Percentiles rank a stretch among this genome's conserved stretches.
Evolutionary conservation across 176 grass and related monocot species (phyloP).

Genomic region (Thalia dealbata): DNA sequence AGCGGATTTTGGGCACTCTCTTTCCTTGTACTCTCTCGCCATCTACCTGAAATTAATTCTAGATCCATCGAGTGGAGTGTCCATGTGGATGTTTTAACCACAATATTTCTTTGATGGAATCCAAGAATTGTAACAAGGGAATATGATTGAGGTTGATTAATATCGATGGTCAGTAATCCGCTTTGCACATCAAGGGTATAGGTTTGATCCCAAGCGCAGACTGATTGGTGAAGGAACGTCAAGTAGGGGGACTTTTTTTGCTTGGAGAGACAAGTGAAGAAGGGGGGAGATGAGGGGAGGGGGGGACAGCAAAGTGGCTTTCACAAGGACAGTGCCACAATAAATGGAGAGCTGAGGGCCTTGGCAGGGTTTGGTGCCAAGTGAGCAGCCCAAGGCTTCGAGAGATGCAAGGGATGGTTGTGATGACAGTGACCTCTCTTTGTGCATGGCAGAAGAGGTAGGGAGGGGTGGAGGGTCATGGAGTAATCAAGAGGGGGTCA

Average conservation of each 20-base stretch:
- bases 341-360: background rate
- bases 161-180: too few species aligned
- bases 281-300: background rate
- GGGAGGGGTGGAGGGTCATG: background rate
- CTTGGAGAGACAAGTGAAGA: background rate
- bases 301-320: background rate
- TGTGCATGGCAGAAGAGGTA: background rate
- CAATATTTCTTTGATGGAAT: too few species aligned
- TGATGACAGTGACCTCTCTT: background rate
- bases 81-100: too few species aligned
- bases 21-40: too few species aligned
- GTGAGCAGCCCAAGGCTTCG: background rate
- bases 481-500: slow-evolving; percentile 1
- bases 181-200: too few species aligned
- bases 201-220: background rate
- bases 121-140: too few species aligned
- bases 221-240: background rate
- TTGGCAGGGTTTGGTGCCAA: background rate
- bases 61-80: too few species aligned
- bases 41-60: too few species aligned
- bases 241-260: background rate
- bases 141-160: too few species aligned
- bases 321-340: background rate
- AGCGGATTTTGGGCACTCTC: too few species aligned
- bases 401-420: background rate